phyloP scores from a whole-genome alignment of 148 eudicot species.

The Camellia japonica region DNA sequence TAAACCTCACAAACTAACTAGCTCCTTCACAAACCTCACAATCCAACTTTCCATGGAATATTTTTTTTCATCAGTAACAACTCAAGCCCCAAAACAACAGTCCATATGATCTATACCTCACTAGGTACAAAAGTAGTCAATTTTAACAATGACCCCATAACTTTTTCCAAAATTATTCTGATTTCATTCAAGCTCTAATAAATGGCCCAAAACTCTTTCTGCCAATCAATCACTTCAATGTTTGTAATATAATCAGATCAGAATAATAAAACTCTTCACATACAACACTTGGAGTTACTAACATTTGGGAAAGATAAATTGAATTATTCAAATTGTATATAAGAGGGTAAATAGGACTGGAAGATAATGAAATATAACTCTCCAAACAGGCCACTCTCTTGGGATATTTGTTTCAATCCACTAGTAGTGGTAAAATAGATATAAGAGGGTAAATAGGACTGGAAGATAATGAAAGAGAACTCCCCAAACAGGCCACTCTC shows the following conservation, averaged over 20 bases:
- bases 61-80: background rate
- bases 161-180: background rate
- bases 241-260: background rate
- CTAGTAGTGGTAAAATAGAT: no score
- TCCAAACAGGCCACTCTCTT: no score
- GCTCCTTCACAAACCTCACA: background rate
- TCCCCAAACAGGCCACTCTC: no score
- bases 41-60: background rate
- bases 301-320: no score
- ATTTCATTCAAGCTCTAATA: background rate
- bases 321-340: no score
- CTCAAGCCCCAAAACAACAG: background rate
- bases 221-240: background rate
- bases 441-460: no score
- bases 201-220: background rate
- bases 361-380: no score
- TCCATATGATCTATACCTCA: background rate
- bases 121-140: background rate
- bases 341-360: no score
- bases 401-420: no score
- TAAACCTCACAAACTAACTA: background rate
- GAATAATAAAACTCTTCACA: background rate
- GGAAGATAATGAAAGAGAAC: no score
- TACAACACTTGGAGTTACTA: no score
- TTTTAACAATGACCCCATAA: background rate